Evolutionary conservation across 202 grass and related monocot genomes (phyloP).

Genomic region (Hordeum pubiflorum): DNA sequence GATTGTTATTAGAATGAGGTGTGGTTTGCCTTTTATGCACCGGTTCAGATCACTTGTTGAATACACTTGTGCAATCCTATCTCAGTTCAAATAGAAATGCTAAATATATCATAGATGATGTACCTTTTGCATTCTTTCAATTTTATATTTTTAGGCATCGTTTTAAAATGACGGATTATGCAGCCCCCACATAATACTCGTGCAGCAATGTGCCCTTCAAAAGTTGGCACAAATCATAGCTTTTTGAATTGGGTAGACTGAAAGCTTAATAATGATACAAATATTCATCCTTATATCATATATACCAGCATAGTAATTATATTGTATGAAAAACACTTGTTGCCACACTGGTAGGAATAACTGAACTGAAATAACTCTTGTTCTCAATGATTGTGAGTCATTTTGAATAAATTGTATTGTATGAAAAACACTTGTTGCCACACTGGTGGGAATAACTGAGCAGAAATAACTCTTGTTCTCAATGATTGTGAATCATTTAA

Average conservation of each 20-base stretch:
- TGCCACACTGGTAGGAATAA: not conserved
- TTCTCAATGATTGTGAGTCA: not conserved
- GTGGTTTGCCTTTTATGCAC: constrained; percentile 1
- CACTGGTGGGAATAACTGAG: not conserved
- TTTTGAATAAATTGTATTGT: no score
- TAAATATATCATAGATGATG: not conserved
- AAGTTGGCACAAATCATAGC: not conserved
- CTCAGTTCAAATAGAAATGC: not conserved
- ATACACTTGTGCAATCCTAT: not conserved
- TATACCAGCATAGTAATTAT: not conserved
- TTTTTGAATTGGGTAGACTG: not conserved
- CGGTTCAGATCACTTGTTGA: not conserved
- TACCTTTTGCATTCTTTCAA: not conserved
- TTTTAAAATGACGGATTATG: no score
- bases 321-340: not conserved
- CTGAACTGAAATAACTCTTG: not conserved
- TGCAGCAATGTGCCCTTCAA: not conserved
- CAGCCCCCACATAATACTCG: not conserved
- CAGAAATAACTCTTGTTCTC: not conserved
- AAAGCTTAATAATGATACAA: not conserved
- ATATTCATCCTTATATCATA: not conserved
- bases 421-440: not conserved
- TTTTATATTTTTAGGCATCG: not conserved
- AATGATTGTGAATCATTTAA: not conserved
- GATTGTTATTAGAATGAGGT: not conserved